phyloP scores from a whole-genome alignment of 2,329 filamentous ascomycete species.

The Paramyrothecium roridum region DNA sequence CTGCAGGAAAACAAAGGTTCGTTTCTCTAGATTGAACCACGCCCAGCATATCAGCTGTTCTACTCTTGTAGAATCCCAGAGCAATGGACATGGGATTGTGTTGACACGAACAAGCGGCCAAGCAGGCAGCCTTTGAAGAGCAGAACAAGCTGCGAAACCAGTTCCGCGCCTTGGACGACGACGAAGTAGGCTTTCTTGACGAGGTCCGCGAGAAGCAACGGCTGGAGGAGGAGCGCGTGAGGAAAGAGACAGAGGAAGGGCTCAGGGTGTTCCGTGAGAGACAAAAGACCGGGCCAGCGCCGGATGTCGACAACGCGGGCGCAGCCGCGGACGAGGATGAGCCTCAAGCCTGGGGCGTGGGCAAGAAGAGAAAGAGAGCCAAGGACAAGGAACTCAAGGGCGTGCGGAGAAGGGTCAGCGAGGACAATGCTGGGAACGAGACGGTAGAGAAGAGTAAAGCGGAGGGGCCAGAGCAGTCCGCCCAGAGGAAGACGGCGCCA shows the following conservation, averaged over 20 bases:
- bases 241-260: constrained; percentile 54
- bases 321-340: constrained; percentile 17
- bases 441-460: constrained; percentile 8
- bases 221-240: constrained; percentile 51
- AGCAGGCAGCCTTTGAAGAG: constrained; percentile 81
- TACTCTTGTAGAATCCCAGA: background rate
- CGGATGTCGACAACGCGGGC: constrained; percentile 14
- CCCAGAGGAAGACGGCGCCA: constrained; percentile 4
- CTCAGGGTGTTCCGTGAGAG: constrained; percentile 52
- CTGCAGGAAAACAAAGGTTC: constrained; percentile 81
- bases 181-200: constrained; percentile 74
- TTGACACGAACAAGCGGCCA: constrained; percentile 53
- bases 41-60: no score
- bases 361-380: constrained; percentile 33
- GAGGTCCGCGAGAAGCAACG: constrained; percentile 48
- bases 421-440: constrained; percentile 6
- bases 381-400: constrained; percentile 33
- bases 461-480: constrained; percentile 6
- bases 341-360: constrained; percentile 28
- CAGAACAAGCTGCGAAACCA: constrained; percentile 69
- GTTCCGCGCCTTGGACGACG: constrained; percentile 73
- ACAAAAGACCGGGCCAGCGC: constrained; percentile 32
- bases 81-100: background rate
- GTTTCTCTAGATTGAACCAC: background rate
- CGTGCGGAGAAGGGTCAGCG: constrained; percentile 20